Conservation (phyloP, 2,329 filamentous ascomycete species). For the Claviceps capensis region DNA sequence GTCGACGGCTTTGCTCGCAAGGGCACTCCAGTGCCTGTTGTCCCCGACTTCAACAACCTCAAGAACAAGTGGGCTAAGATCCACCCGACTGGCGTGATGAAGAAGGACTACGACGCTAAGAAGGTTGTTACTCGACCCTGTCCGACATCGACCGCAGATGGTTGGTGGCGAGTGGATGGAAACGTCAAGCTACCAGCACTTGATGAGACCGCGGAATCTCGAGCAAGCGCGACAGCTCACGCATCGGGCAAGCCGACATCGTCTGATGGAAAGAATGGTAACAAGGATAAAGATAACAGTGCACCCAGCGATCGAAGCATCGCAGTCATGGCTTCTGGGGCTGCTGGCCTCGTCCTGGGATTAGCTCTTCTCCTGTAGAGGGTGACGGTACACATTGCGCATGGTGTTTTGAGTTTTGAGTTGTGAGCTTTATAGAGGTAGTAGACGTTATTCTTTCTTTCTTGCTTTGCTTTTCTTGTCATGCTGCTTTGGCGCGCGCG, state of each 20-base stretch:
- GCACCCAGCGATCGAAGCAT: constrained; percentile 15
- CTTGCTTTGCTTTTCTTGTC: not conserved
- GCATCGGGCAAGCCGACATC: constrained; percentile 3
- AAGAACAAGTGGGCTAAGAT: constrained; percentile 63
- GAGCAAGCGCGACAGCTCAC: constrained; percentile 8
- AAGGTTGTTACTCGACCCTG: constrained; percentile 52
- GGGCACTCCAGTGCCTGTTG: constrained; percentile 59
- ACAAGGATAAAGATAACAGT: constrained; percentile 6
- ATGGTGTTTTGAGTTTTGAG: not conserved
- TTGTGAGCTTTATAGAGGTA: not conserved
- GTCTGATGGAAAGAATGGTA: not conserved
- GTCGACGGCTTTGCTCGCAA: constrained; percentile 54
- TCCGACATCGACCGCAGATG: constrained; percentile 51
- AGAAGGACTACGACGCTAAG: constrained; percentile 49
- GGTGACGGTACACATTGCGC: not conserved
- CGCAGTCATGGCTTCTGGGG: constrained; percentile 14
- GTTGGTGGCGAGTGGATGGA: constrained; percentile 72
- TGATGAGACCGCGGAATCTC: constrained; percentile 32
- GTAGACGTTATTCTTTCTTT: not conserved
- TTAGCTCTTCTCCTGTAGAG: constrained; percentile 10
- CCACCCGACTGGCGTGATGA: constrained; percentile 53
- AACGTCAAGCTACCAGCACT: constrained; percentile 56
- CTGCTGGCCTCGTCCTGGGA: constrained; percentile 16
- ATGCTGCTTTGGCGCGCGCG: not conserved
- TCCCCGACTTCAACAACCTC: constrained; percentile 68